Evolutionary conservation across 2,329 filamentous ascomycete genomes (phyloP), one percentile per base, ranked within the genome.

Genomic region (Cadophora luteo-olivacea): DNA sequence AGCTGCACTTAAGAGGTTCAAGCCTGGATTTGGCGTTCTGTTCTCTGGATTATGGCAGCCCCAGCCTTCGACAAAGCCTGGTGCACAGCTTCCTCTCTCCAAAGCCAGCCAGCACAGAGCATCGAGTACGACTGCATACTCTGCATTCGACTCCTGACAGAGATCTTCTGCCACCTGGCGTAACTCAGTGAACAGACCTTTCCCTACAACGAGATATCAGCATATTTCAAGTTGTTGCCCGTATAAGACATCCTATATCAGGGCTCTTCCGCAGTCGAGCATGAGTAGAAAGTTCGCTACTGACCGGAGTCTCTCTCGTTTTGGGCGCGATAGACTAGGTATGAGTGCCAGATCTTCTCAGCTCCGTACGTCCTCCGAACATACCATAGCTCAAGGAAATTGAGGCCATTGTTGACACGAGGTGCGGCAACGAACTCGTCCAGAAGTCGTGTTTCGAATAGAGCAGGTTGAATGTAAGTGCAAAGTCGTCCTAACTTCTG

Each of bases 71-170:
- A 9, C 24, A 16, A 57, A 61, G 41, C 32, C 19, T 36, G 24
- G n/a, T 3, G n/a, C n/a, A 32, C 16, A 32, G 33, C 33, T 48
- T 48, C 12, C 51, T 36, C 33, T 5, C 32, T 64, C 45, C 7
- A 70, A 49, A 4, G 64, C 69, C n/a, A 60, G 66, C 69, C 68
- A 71, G 45, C 71, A 73, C 14, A 73, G 61, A 33, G 41, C 41
- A 5, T 71, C 58, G 11, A 73, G 66, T 8, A 65, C 69, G n/a
- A 54, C 0, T 11, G 19, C 19, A 5, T 68, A 48, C 4, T 29
- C 69, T 22, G 11, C 19, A 1, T 12, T 51, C 60, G 49, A n/a
- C 25, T 68, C n/a, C 70, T 62, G 32, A 24, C 69, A 70, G 12
- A 73, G 22, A 22, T 19, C n/a, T 29, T 73, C 29, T 19, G 71